phyloP scores from a whole-genome alignment of 495 filamentous ascomycete species.

The Symbiotaphrina buchneri region DNA sequence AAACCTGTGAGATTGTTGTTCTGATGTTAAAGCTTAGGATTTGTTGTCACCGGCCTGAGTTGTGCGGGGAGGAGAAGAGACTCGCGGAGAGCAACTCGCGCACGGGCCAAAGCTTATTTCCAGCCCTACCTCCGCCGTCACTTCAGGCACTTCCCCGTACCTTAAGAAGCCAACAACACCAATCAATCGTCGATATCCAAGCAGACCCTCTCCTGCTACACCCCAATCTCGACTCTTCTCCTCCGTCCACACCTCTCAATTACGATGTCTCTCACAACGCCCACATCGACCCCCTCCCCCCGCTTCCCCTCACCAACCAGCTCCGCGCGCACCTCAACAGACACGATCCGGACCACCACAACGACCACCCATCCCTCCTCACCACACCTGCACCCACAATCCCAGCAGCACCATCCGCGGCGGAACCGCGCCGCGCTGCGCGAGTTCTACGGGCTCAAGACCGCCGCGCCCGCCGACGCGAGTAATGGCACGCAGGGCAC shows the following conservation, averaged over 20 bases:
- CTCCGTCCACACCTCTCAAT: not conserved
- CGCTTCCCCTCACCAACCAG: conserved; percentile 1
- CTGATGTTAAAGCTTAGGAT: too few species aligned
- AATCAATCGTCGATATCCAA: too few species aligned
- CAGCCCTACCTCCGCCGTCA: too few species aligned
- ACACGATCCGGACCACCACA: conserved; percentile 10
- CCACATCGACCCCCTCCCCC: too few species aligned
- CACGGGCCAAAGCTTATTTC: too few species aligned
- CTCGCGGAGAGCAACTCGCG: too few species aligned
- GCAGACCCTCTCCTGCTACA: not conserved
- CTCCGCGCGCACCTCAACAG: not conserved
- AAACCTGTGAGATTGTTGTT: too few species aligned
- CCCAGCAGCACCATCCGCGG: conserved; percentile 16
- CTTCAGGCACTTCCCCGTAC: too few species aligned
- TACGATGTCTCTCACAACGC: too few species aligned
- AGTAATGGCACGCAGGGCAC: conserved; percentile 7
- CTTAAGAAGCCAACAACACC: too few species aligned
- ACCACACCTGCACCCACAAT: conserved; percentile 12
- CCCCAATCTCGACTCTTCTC: not conserved
- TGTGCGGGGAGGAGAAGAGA: too few species aligned
- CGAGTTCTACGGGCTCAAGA: conserved; percentile 80
- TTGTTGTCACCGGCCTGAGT: too few species aligned
- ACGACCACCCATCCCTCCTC: conserved; percentile 20
- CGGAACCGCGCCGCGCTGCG: conserved; percentile 67
- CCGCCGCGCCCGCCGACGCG: conserved; percentile 13